Conservation (phyloP, 257 asterid species). For the Plectranthus barbatus region DNA sequence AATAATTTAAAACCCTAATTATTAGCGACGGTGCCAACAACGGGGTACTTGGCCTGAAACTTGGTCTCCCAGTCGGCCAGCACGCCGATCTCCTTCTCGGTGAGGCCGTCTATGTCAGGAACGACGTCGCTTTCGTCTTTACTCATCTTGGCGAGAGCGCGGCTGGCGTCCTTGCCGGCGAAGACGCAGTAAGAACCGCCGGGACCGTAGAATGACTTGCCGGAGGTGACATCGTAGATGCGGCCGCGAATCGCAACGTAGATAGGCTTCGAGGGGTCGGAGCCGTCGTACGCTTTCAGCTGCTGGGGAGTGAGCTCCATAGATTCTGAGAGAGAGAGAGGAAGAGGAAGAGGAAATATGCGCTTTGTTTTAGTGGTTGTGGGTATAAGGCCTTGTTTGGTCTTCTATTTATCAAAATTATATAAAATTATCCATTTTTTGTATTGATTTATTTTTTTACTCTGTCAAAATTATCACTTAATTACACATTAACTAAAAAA, state of each 20-base stretch:
- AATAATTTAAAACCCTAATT: conserved; percentile 7
- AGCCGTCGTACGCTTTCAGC: conserved; percentile 71
- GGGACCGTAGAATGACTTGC: conserved; percentile 86
- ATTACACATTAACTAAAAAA: too few relatives aligned
- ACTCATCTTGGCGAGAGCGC: conserved; percentile 98
- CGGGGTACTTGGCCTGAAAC: conserved; percentile 88
- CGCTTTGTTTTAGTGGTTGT: neutral
- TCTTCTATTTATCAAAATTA: too few relatives aligned
- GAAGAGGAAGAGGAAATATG: neutral
- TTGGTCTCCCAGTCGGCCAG: conserved; percentile 94
- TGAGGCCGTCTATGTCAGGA: conserved; percentile 57
- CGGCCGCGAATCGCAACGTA: conserved; percentile 75
- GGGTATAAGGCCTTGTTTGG: neutral
- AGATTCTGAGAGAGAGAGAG: neutral
- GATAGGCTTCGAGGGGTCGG: conserved; percentile 79
- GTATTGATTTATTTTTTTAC: too few relatives aligned
- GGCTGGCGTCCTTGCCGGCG: conserved; percentile 95
- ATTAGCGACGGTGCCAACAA: conserved; percentile 50
- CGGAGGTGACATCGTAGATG: conserved; percentile 75
- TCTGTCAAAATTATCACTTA: too few relatives aligned
- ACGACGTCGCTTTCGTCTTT: conserved; percentile 65
- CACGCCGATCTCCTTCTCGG: conserved; percentile 80
- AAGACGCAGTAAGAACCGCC: conserved; percentile 75
- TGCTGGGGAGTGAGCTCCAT: conserved; percentile 68
- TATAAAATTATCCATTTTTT: too few relatives aligned